phyloP scores from a whole-genome alignment of 805 yeast species.

The Kodamaea fukazawae region DNA sequence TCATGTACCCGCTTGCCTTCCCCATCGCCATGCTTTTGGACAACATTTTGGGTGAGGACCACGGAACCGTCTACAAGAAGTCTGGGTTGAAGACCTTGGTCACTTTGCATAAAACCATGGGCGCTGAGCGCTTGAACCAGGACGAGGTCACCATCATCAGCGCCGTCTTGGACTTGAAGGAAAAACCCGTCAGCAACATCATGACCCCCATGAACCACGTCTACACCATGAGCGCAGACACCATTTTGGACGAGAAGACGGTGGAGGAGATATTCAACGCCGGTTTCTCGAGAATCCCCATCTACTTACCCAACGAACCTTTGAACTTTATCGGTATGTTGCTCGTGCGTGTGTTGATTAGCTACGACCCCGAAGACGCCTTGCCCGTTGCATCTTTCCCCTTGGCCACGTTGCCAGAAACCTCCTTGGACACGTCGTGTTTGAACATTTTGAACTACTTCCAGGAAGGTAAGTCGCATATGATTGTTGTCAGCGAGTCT shows the following conservation, averaged over 20 bases:
- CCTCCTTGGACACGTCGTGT: slow-evolving; percentile 88
- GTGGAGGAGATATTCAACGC: slow-evolving; percentile 90
- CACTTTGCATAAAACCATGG: slow-evolving; percentile 90
- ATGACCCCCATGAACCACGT: slow-evolving; percentile 95
- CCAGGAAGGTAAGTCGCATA: slow-evolving; percentile 97
- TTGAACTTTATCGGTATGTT: slow-evolving; percentile 92
- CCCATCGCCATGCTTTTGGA: slow-evolving; percentile 85
- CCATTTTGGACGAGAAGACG: slow-evolving; percentile 73
- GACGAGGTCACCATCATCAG: slow-evolving; percentile 96
- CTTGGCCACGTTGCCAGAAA: slow-evolving; percentile 93
- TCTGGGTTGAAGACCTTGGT: slow-evolving; percentile 92
- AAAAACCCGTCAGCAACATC: slow-evolving; percentile 77
- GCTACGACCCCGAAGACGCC: slow-evolving; percentile 96
- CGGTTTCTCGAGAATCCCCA: slow-evolving; percentile 93
- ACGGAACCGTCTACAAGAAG: slow-evolving; percentile 90
- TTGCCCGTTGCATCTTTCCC: slow-evolving; percentile 91
- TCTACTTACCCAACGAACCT: slow-evolving; percentile 86
- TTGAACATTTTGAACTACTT: slow-evolving; percentile 90
- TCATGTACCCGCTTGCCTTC: slow-evolving; percentile 88
- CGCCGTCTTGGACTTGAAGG: slow-evolving; percentile 91
- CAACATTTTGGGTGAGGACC: slow-evolving; percentile 85
- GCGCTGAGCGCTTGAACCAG: slow-evolving; percentile 85
- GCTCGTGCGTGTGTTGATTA: slow-evolving; percentile 83
- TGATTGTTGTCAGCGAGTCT: slow-evolving; percentile 84
- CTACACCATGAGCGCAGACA: slow-evolving; percentile 81